Evolutionary conservation across 2,329 filamentous ascomycete genomes (phyloP).

Genomic region (Fusarium sp.): DNA sequence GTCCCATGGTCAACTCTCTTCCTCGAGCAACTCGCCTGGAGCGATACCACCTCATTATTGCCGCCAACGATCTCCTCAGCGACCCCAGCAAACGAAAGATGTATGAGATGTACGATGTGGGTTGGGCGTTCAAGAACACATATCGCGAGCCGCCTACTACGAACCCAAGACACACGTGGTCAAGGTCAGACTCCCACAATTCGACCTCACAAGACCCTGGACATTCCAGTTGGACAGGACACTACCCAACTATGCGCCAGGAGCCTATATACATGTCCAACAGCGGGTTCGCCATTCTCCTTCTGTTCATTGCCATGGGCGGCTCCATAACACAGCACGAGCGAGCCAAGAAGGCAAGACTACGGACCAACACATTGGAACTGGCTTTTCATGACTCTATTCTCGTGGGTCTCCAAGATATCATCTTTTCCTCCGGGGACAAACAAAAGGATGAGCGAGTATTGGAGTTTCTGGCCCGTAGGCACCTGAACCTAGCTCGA

Average conservation of each 20-base stretch:
- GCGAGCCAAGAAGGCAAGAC: not conserved
- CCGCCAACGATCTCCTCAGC: slow-evolving; percentile 1
- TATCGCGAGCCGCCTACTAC: no score
- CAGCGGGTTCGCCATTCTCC: not conserved
- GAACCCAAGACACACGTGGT: not conserved
- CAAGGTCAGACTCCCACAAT: not conserved
- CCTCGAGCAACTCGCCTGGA: not conserved
- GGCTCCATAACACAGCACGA: not conserved
- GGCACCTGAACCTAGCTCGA: not conserved
- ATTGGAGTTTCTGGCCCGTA: not conserved
- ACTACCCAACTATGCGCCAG: not conserved
- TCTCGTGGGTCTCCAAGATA: not conserved
- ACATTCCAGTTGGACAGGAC: not conserved
- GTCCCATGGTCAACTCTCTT: not conserved
- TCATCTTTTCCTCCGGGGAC: not conserved
- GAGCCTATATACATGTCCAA: slow-evolving; percentile 4
- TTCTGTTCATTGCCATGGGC: not conserved
- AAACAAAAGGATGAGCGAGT: not conserved
- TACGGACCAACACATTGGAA: not conserved
- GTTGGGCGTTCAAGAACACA: not conserved
- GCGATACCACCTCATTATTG: not conserved
- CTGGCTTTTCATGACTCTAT: not conserved
- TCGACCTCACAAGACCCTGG: not conserved
- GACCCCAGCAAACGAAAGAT: not conserved
- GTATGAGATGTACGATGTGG: not conserved